These are phyloP conservation scores for Solanum chacoense DNA, from an alignment of 305 asterid genomes.

Conservation along the genomic window DNA sequence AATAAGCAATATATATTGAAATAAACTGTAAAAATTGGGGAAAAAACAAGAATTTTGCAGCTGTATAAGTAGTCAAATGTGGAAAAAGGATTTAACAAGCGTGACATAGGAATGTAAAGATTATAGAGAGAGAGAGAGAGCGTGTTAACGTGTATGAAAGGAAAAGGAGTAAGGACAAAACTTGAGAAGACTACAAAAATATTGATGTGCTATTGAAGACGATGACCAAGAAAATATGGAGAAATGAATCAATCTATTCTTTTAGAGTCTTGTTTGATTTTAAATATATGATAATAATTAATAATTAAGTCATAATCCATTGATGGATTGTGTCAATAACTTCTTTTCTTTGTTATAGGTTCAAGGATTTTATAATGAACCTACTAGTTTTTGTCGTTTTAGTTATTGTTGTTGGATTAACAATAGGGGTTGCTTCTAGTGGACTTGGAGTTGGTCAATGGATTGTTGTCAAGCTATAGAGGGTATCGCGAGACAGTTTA, in stretches of 20 bases:
- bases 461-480: no score
- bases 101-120: background rate
- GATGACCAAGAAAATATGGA: background rate
- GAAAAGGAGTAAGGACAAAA: background rate
- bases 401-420: background rate
- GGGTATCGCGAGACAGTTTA: no score
- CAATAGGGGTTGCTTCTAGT: no score
- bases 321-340: background rate
- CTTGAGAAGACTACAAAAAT: background rate
- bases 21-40: background rate
- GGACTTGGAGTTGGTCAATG: no score
- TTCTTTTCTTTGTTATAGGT: background rate
- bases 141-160: slow-evolving; percentile 7
- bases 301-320: no score
- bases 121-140: background rate
- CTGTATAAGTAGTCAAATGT: background rate
- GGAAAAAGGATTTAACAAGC: background rate
- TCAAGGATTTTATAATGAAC: background rate
- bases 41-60: background rate
- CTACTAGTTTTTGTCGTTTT: background rate
- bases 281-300: background rate
- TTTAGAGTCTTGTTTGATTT: background rate
- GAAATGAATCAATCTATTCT: background rate
- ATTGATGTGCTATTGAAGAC: background rate
- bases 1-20: background rate